Base-by-base conservation (phyloP, 176 grass and related monocot genomes). In the Musa schizocarpa region DNA sequence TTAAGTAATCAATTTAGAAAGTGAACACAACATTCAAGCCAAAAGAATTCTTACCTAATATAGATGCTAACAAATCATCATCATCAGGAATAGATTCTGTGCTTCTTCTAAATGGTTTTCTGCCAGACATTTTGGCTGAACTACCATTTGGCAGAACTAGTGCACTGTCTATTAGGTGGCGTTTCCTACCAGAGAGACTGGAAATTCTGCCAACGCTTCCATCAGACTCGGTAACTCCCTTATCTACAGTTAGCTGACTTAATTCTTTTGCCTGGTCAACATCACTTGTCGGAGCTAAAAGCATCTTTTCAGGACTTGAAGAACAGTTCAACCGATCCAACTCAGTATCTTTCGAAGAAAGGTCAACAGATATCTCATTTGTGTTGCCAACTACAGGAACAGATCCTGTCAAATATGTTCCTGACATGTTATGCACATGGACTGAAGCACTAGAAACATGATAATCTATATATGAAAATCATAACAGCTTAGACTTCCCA, bases 51-150 rank as follows among this genome's bases (percentile, higher is more conserved):
- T 6, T 92, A 99, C 96, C 91, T 95, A 99, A 80, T 86, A 99
- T 99, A 77, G 88, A 87, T 53, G 96, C 81, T 78, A 99, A 69
- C 52, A 99, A 79, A 91, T 99, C 96, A 83, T 95, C 86, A 43
- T 99, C 96, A 17, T 84, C 76, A 71, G 86, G 81, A 81, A 95
- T 73, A 63, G 75, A 83, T 65, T 99, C 86, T n/a, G 56, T 72
- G 72, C 25, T 83, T 78, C 80, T 83, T 89, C 74, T 88, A 84
- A 79, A 82, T 85, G 65, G 78, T 65, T 83, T 76, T 85, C 75
- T 81, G 61, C 85, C 88, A 72, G 81, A 82, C 51, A 89, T 73
- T 81, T 85, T 95, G 81, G 74, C 91, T 68, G 91, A 95, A 61
- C 80, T 82, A 65, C 77, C 84, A 76, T 84, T 89, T 83, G 89